These are phyloP conservation scores for Arachnomyces sp. DNA, from an alignment of 2,329 filamentous ascomycete genomes.

Conservation along the genomic window DNA sequence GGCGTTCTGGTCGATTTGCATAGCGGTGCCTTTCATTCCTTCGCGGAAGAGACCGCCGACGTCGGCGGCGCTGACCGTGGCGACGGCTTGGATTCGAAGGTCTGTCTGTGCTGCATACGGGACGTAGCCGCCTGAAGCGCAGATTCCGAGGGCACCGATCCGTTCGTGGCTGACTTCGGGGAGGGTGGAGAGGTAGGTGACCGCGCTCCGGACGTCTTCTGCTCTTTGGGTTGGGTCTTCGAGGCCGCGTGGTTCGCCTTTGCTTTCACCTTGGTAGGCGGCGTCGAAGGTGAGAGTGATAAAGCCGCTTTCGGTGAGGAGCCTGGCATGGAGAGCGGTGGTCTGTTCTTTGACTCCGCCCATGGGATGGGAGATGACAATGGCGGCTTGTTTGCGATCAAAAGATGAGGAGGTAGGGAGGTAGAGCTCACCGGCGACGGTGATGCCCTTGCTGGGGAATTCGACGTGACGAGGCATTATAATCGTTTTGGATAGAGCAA, in stretches of 20 bases:
- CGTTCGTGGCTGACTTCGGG: conserved; percentile 21
- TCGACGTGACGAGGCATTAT: conserved; percentile 4
- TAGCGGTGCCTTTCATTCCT: conserved; percentile 12
- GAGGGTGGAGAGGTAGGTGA: conserved; percentile 25
- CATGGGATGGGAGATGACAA: too few relatives aligned
- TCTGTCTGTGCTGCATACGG: conserved; percentile 29
- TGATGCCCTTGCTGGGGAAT: conserved; percentile 6
- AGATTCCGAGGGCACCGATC: conserved; percentile 33
- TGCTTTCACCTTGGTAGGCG: conserved; percentile 31
- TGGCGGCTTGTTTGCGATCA: conserved; percentile 4
- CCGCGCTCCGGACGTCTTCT: conserved; percentile 28
- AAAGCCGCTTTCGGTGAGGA: conserved; percentile 25
- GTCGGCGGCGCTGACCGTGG: conserved; percentile 24
- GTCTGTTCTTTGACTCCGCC: conserved; percentile 40
- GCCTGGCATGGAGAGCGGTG: conserved; percentile 23
- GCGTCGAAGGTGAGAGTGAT: conserved; percentile 29
- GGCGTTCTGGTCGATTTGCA: conserved; percentile 2
- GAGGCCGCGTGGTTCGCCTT: conserved; percentile 27
- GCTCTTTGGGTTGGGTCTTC: conserved; percentile 30
- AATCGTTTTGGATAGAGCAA: too few relatives aligned
- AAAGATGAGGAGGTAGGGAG: background rate
- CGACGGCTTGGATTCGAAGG: conserved; percentile 30
- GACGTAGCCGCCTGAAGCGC: conserved; percentile 31
- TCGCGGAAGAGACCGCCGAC: conserved; percentile 23
- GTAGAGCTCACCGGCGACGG: conserved; percentile 2